Evolutionary conservation across 257 asterid species (phyloP).

Genomic region (Thymus quinquecostatus): DNA sequence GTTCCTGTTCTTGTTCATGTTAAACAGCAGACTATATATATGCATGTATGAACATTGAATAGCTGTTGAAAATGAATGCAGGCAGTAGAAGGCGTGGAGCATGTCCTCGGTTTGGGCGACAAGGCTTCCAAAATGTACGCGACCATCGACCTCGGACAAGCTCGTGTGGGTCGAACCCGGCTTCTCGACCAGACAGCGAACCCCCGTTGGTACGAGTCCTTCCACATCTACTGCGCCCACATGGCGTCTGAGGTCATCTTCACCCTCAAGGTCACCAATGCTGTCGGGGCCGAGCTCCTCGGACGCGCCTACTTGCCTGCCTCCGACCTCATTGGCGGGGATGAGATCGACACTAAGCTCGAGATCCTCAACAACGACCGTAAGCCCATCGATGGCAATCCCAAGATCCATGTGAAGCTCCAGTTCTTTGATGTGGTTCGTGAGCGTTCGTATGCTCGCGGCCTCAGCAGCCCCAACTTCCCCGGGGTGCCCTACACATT

Average conservation of each 20-base stretch:
- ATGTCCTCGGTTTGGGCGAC: not conserved
- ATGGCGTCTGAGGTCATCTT: conserved; percentile 2
- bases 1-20: too few relatives aligned
- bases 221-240: conserved; percentile 11
- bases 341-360: conserved; percentile 49
- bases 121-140: not conserved
- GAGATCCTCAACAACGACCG: conserved; percentile 28
- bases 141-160: not conserved
- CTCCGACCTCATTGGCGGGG: conserved; percentile 26
- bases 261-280: not conserved
- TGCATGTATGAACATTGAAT: too few relatives aligned
- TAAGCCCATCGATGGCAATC: conserved; percentile 38
- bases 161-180: not conserved
- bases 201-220: conserved; percentile 1
- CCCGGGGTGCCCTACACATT: conserved; percentile 69
- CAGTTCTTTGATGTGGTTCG: conserved; percentile 49
- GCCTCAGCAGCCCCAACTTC: conserved; percentile 46
- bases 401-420: conserved; percentile 51
- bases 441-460: conserved; percentile 48
- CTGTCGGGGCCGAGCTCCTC: not conserved
- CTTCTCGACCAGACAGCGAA: not conserved
- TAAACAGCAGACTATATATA: too few relatives aligned
- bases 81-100: conserved; percentile 10
- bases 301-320: not conserved
- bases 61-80: not conserved